A percentile compares a stretch with the other conserved stretches of the same genome.
Conservation (phyloP, 129 eudicot genomes). For the Sambucus nigra region DNA sequence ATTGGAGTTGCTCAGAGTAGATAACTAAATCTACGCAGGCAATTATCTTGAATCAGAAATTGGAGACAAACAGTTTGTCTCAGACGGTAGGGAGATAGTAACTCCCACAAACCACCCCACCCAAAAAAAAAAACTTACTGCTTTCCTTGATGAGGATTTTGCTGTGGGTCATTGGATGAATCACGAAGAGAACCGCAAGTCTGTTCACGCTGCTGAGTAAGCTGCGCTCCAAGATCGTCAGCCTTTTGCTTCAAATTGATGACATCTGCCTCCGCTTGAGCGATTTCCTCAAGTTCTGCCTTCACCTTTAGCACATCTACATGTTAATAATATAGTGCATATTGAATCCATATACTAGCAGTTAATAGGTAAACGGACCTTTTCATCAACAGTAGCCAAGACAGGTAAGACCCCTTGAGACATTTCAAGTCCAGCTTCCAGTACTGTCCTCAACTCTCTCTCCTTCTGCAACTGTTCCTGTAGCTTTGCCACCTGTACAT, state of each 20-base stretch:
- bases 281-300: conserved; percentile 51
- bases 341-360: background rate
- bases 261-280: conserved; percentile 50
- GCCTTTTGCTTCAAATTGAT: conserved; percentile 45
- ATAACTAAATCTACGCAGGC: background rate
- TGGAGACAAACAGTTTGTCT: background rate
- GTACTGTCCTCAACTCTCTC: conserved; percentile 50
- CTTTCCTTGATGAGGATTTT: conserved; percentile 28
- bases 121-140: conserved; percentile 34
- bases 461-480: conserved; percentile 64
- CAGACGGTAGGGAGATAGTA: background rate
- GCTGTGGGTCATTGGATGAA: conserved; percentile 11
- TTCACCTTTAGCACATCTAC: conserved; percentile 35
- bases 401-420: conserved; percentile 27
- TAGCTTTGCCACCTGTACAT: conserved; percentile 55
- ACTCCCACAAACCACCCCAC: too few relatives aligned
- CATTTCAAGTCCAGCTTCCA: conserved; percentile 53
- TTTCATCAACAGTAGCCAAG: conserved; percentile 46
- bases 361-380: conserved; percentile 31
- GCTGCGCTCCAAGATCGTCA: conserved; percentile 48
- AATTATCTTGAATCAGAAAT: background rate
- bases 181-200: conserved; percentile 19
- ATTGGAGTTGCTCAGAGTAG: background rate
- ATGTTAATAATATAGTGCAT: conserved; percentile 20
- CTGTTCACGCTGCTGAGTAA: conserved; percentile 37